Conservation (phyloP, 192 early-diverging fungal species). For the Bifiguratus adelaidae region DNA sequence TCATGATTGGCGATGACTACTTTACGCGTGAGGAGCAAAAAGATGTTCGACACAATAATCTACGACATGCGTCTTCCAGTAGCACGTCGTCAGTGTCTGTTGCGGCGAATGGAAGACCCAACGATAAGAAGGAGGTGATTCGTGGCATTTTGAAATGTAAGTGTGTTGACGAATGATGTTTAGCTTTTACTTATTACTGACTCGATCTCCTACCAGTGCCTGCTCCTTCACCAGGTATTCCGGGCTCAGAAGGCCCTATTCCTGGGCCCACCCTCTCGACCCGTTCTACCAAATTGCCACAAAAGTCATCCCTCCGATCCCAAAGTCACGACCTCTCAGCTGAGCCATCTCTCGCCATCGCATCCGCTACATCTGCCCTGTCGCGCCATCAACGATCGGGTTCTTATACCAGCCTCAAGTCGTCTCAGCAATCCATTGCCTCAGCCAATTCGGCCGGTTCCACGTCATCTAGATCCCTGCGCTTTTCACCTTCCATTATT, state of each 20-base stretch:
- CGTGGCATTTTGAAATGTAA: too few relatives aligned
- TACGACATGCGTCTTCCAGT: too few relatives aligned
- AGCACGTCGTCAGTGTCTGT: too few relatives aligned
- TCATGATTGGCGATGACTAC: too few relatives aligned
- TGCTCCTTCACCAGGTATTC: not conserved
- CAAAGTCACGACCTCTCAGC: not conserved
- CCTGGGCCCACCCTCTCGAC: not conserved
- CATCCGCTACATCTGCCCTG: slow-evolving; percentile 4
- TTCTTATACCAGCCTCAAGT: slow-evolving; percentile 8
- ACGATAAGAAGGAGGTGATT: too few relatives aligned
- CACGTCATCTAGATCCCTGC: too few relatives aligned
- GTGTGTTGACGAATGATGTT: too few relatives aligned
- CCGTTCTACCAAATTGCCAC: not conserved
- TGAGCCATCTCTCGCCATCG: slow-evolving; percentile 6
- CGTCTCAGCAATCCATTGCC: slow-evolving; percentile 11
- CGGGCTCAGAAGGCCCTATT: slow-evolving; percentile 1
- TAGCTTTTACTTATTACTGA: too few relatives aligned
- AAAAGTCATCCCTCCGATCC: not conserved
- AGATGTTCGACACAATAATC: too few relatives aligned
- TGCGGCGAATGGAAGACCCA: too few relatives aligned
- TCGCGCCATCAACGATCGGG: slow-evolving; percentile 3
- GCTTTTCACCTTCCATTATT: slow-evolving; percentile 37
- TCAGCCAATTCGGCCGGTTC: slow-evolving; percentile 11
- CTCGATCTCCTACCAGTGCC: too few relatives aligned
- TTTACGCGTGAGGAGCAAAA: too few relatives aligned